Conservation (phyloP, 768 basidiomycete genomes). For the Tephrocybe sp. region DNA sequence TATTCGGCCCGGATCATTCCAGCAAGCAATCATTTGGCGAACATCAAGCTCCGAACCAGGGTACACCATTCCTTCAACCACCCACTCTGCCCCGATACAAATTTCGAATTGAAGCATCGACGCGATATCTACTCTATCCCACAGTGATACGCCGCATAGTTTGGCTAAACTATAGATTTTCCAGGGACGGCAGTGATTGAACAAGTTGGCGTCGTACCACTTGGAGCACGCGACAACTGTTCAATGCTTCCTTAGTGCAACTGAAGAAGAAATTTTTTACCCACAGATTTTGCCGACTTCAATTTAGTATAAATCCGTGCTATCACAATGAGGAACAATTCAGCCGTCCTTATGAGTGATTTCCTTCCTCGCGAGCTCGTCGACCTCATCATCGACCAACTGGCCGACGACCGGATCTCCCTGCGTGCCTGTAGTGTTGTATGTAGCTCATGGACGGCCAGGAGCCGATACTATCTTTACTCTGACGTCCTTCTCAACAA, state of each 20-base stretch:
- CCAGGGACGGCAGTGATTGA: too few relatives aligned
- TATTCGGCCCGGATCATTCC: too few relatives aligned
- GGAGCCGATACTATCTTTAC: constrained; percentile 15
- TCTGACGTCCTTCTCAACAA: constrained; percentile 6
- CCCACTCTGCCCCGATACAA: too few relatives aligned
- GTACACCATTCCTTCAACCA: too few relatives aligned
- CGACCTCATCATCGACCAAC: constrained; percentile 20
- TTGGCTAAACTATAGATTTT: too few relatives aligned
- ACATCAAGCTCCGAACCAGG: too few relatives aligned
- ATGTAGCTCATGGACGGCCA: constrained; percentile 15
- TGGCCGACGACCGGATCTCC: constrained; percentile 13
- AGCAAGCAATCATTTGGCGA: too few relatives aligned
- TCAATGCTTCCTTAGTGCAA: background rate
- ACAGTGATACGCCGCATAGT: too few relatives aligned
- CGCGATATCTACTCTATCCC: too few relatives aligned
- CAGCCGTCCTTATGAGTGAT: background rate
- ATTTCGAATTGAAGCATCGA: too few relatives aligned
- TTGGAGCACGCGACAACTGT: background rate
- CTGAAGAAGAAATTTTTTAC: background rate
- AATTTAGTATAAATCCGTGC: background rate
- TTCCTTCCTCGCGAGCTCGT: constrained; percentile 17
- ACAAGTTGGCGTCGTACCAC: too few relatives aligned
- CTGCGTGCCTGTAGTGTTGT: constrained; percentile 15
- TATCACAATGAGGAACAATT: too few relatives aligned
- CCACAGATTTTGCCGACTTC: background rate